Evolutionary conservation across 805 yeast species (phyloP), one percentile per base, ranked within the genome.

Genomic region (Candida ponderosae): DNA sequence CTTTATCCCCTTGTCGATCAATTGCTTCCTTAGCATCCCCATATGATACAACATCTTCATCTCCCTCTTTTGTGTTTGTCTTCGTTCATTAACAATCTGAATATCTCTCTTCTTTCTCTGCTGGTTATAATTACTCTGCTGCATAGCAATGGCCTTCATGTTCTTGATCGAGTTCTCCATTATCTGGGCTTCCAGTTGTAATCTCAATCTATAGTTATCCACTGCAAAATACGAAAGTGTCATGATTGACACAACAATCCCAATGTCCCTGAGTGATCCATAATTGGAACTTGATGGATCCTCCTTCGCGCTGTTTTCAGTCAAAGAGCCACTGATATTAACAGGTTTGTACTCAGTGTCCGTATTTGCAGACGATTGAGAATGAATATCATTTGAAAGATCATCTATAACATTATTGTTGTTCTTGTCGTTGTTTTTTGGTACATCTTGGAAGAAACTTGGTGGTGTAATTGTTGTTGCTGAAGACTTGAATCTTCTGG

Each of bases 41-140:
- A 81, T 68, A 50, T 81, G 90, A 51, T 80, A 59, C 5, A 72
- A 67, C 81, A 80, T 74, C 56, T 74, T 77, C 62, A 64, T 70
- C 51, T 63, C 80, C 42, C 65, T 63, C 56, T 55, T 68, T 48
- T 56, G 63, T n/a, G 60, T 61, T 11, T 63, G 67, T 37, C 65
- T 64, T 15, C 81, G 58, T 43, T 75, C 80, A 42, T 72, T 68
- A 21, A 74, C 47, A n/a, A 70, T 58, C 44, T 71, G 74, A 11
- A 70, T 45, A 36, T 75, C 80, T 35, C 72, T 61, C 50, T 71
- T 70, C 57, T 72, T 72, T 40, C 72, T 62, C 32, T 70, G 72
- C 21, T 65, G 66, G 34, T 70, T 65, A 51, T 68, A 69, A 45
- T 71, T 72, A 31, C 67, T 63, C 47, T 76, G 74, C 38, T 66